phyloP scores from a whole-genome alignment of 2,329 filamentous ascomycete genomes.

The Talaromyces sp. region DNA sequence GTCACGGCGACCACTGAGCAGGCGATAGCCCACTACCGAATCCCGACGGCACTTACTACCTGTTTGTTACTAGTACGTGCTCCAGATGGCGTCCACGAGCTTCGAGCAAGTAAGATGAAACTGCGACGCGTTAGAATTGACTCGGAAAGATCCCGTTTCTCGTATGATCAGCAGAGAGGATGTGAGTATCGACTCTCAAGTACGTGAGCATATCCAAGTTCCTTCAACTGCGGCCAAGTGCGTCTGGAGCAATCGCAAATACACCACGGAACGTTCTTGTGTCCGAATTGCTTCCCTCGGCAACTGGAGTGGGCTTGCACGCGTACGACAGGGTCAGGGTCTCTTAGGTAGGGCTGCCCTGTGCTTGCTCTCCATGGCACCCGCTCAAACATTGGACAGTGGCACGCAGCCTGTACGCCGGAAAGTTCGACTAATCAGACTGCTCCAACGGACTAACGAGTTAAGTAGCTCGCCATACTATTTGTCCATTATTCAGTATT shows the following conservation, averaged over 20 bases:
- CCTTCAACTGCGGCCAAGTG: background rate
- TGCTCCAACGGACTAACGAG: background rate
- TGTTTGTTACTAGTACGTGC: slow-evolving; percentile 2
- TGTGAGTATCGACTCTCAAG: background rate
- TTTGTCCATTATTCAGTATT: background rate
- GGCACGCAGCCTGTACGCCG: background rate
- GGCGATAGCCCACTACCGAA: background rate
- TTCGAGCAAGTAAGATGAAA: background rate
- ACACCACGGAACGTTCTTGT: background rate
- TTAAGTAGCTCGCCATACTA: background rate
- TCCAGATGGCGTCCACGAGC: background rate
- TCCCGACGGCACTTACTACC: background rate
- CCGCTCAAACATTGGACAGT: background rate
- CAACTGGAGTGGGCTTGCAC: background rate
- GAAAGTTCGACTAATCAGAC: background rate
- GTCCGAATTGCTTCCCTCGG: background rate
- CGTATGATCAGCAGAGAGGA: background rate
- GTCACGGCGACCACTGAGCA: background rate
- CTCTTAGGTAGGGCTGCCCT: slow-evolving; percentile 6
- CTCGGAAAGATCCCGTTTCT: background rate
- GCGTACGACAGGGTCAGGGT: background rate
- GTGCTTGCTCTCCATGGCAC: background rate
- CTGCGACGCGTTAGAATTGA: background rate
- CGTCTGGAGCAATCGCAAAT: background rate
- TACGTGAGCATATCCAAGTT: background rate